Evolutionary conservation across 352 stramenopile species (phyloP), one percentile per base, ranked within the genome.

Genomic region (Phytophthora tentaculata): DNA sequence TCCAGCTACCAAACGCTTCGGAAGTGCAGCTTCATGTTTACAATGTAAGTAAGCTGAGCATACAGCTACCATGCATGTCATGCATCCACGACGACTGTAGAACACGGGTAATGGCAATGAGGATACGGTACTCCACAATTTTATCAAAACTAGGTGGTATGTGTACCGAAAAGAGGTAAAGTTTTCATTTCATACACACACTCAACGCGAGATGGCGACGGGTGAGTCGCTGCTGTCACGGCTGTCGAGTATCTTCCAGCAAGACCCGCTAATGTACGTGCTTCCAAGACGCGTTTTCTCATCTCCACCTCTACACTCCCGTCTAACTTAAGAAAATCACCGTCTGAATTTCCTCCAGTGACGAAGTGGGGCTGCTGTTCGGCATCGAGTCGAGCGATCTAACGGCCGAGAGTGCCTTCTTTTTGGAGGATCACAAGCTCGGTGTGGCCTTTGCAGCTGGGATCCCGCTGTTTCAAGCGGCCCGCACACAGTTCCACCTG

Each of bases 301-400:
- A 14, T 45, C 13, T 50, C 23, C 14, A 55, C 29, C 0, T 22
- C 24, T 37, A 12, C 12, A 16, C 10, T 20, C 2, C 7, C 5
- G 2, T 62, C 19, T 53, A 53, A 55, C 20, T 58, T 20, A 23
- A n/a, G 50, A 19, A 37, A 12, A 55, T n/a, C 49, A 7, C 17
- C 20, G 26, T 44, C n/a, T 26, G 28, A 23, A 45, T 57, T 50
- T 19, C 7, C 17, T 5, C 37, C 43, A 95, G 88, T 53, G 84
- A 95, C 57, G 88, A 95, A 56, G 83, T 94, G 19, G 88, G 88
- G 0, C 66, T 94, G 32, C 62, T 95, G 20, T 89, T 92, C 56
- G 76, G 72, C 22, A 57, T 87, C 19, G 74, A 90, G 12, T 51
- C 64, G 9, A 70, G 62, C 17, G 73, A 89, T 29, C 48, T 90